Evolutionary conservation across 495 filamentous ascomycete genomes (phyloP).

Genomic region (Tuber indicum): DNA sequence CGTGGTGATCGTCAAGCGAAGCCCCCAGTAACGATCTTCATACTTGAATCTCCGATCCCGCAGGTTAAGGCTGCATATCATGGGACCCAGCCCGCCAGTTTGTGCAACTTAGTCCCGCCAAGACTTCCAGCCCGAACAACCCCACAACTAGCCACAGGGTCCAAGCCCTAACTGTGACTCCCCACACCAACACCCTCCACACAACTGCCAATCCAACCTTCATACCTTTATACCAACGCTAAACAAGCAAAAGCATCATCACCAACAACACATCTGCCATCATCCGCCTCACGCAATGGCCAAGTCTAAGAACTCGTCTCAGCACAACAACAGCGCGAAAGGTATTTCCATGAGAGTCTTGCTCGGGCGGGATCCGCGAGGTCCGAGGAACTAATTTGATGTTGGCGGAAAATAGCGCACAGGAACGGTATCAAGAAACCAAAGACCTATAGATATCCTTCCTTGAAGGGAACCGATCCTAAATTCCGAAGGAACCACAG

Average conservation of each 20-base stretch:
- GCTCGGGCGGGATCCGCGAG: constrained; percentile 1
- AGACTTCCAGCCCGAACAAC: constrained; percentile 10
- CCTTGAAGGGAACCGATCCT: constrained; percentile 95
- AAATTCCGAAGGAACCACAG: constrained; percentile 99
- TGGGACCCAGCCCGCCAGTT: background rate
- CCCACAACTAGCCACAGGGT: constrained; percentile 12
- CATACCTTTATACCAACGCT: background rate
- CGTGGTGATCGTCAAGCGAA: background rate
- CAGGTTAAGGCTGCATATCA: background rate
- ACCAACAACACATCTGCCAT: constrained; percentile 14
- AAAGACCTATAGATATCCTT: constrained; percentile 97
- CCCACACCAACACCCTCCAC: constrained; percentile 7
- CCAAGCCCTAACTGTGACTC: background rate
- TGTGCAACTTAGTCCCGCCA: background rate
- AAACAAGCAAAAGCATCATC: constrained; percentile 1
- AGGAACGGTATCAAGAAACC: constrained; percentile 94
- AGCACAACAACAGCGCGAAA: constrained; percentile 96
- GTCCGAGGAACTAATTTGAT: constrained; percentile 8
- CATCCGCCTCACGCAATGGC: constrained; percentile 47
- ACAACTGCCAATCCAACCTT: constrained; percentile 1
- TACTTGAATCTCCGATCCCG: background rate
- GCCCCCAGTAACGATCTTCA: background rate
- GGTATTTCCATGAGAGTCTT: constrained; percentile 54
- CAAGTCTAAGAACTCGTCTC: constrained; percentile 97
- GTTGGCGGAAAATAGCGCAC: constrained; percentile 30